phyloP scores from a whole-genome alignment of 2,329 filamentous ascomycete species.

The Massarina eburnea region DNA sequence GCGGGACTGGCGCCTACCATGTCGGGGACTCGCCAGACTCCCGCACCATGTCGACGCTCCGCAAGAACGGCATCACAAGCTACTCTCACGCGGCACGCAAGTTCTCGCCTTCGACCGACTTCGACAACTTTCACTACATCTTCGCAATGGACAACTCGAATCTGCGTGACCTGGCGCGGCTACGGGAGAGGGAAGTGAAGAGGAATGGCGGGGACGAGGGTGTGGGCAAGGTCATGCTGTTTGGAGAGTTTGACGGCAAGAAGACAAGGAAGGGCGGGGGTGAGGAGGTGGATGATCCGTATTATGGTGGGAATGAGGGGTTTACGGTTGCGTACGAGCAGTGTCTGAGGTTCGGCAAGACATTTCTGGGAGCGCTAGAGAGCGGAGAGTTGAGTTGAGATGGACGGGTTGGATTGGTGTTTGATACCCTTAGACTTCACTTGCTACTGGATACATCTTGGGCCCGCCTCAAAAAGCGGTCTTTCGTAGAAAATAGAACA shows the following conservation, averaged over 20 bases:
- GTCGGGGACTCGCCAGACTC: constrained; percentile 73
- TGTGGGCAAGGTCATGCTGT: constrained; percentile 69
- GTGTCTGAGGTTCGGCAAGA: constrained; percentile 72
- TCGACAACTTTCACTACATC: constrained; percentile 86
- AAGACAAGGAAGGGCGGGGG: constrained; percentile 46
- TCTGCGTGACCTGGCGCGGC: constrained; percentile 66
- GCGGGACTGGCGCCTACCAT: constrained; percentile 90
- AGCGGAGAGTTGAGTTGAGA: constrained; percentile 31
- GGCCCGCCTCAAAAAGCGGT: background rate
- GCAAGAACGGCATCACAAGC: constrained; percentile 70
- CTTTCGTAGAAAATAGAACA: too few relatives aligned
- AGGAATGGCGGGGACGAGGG: constrained; percentile 37
- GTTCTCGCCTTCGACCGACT: constrained; percentile 69
- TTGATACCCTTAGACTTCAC: constrained; percentile 22
- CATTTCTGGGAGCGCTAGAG: constrained; percentile 68
- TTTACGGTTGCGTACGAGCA: constrained; percentile 89
- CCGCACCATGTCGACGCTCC: constrained; percentile 79
- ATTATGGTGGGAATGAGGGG: constrained; percentile 82
- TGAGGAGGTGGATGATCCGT: constrained; percentile 81
- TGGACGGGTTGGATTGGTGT: background rate
- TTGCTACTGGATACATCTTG: background rate
- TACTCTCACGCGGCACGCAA: constrained; percentile 79
- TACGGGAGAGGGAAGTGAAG: constrained; percentile 57
- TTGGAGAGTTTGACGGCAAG: constrained; percentile 75
- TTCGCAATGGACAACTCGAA: constrained; percentile 93